A percentile compares a stretch with the other conserved stretches of the same genome.
These are phyloP conservation scores for Wickerhamomyces tratensis DNA, from an alignment of 805 yeast species.

Conservation along the genomic window DNA sequence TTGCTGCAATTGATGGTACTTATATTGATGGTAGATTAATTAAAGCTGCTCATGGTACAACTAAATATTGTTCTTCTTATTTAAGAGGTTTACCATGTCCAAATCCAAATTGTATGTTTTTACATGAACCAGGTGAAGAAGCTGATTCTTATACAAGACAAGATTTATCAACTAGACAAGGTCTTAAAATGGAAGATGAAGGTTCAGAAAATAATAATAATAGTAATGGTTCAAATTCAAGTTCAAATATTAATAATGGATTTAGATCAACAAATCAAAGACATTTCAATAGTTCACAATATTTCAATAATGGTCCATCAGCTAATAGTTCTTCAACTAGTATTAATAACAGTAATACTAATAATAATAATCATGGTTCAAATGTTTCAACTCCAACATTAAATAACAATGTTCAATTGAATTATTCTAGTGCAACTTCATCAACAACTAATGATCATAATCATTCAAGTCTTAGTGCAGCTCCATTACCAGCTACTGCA, in stretches of 20 bases:
- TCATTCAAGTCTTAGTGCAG: constrained; percentile 19
- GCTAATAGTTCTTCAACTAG: no score
- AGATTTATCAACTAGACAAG: constrained; percentile 70
- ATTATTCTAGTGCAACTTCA: constrained; percentile 4
- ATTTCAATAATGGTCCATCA: constrained; percentile 1
- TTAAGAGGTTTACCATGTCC: constrained; percentile 94
- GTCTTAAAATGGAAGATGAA: constrained; percentile 38
- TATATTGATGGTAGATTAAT: constrained; percentile 83
- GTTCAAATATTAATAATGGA: background rate
- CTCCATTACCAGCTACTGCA: constrained; percentile 61
- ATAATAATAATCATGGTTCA: no score
- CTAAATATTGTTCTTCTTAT: constrained; percentile 96
- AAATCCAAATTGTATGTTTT: constrained; percentile 96
- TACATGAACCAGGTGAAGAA: constrained; percentile 99
- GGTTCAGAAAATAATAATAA: constrained; percentile 19
- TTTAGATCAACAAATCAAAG: constrained; percentile 6
- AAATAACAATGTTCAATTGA: constrained; percentile 2
- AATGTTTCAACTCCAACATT: constrained; percentile 4
- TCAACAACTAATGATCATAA: constrained; percentile 3
- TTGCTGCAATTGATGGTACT: constrained; percentile 86
- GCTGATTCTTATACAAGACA: constrained; percentile 94
- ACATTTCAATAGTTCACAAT: constrained; percentile 9
- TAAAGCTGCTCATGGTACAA: constrained; percentile 96
- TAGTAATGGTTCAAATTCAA: constrained; percentile 13
- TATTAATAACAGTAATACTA: background rate